These are phyloP conservation scores for Penicillium lividum DNA, from an alignment of 495 filamentous ascomycete species.

Conservation along the genomic window DNA sequence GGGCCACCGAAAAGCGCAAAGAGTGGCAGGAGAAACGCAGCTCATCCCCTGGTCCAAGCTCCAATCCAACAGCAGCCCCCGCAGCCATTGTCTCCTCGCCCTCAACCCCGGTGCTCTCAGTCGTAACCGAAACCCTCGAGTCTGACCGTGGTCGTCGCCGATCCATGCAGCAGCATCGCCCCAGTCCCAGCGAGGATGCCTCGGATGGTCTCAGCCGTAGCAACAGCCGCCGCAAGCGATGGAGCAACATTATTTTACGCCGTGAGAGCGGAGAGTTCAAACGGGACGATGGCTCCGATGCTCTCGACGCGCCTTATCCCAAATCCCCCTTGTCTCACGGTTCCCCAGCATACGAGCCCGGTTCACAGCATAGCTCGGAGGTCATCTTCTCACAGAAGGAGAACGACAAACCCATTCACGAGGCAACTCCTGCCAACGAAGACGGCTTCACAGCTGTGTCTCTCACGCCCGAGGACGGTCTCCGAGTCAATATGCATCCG, in stretches of 20 bases:
- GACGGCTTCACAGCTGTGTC: constrained; percentile 27
- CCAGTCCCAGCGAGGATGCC: constrained; percentile 27
- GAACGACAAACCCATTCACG: constrained; percentile 4
- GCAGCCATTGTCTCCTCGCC: constrained; percentile 24
- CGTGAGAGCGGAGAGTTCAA: constrained; percentile 43
- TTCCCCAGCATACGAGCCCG: constrained; percentile 23
- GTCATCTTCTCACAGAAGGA: background rate
- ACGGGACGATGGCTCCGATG: constrained; percentile 23
- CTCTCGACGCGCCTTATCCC: constrained; percentile 26
- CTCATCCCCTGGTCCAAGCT: constrained; percentile 27
- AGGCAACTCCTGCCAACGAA: constrained; percentile 6
- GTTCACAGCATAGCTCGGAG: background rate
- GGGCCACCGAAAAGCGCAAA: constrained; percentile 88
- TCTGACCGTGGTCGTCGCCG: constrained; percentile 36
- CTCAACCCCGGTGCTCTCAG: constrained; percentile 30
- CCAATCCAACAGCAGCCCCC: background rate
- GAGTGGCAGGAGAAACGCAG: constrained; percentile 51
- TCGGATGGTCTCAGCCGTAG: constrained; percentile 35
- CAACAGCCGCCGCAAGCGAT: constrained; percentile 45
- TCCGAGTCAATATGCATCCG: constrained; percentile 13
- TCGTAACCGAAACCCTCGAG: constrained; percentile 32
- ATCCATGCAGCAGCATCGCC: constrained; percentile 31
- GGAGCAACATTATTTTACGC: constrained; percentile 45
- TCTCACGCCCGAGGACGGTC: constrained; percentile 19
- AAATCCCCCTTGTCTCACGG: constrained; percentile 43